Conservation (phyloP, 495 filamentous ascomycete genomes). For the Penicillium parvum region DNA sequence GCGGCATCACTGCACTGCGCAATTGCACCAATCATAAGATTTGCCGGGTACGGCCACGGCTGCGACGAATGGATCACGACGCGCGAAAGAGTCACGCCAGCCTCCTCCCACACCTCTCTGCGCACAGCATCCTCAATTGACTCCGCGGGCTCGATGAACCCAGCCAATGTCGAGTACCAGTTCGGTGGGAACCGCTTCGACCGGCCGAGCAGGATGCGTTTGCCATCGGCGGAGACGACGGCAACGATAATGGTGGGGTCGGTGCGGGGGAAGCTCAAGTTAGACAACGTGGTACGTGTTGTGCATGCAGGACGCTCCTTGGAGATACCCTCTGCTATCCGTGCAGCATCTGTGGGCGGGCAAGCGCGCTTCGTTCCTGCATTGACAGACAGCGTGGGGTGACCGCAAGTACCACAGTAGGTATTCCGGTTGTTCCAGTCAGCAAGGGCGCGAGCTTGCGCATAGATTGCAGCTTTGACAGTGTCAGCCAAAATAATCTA, state of each 20-base stretch:
- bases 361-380: slow-evolving; percentile 89
- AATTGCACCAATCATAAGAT: slow-evolving; percentile 91
- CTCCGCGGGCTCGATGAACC: slow-evolving; percentile 94
- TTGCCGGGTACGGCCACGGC: slow-evolving; percentile 86
- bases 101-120: slow-evolving; percentile 94
- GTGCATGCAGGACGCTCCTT: slow-evolving; percentile 62
- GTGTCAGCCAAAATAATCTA: not conserved
- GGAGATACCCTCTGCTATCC: slow-evolving; percentile 29
- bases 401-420: slow-evolving; percentile 85
- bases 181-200: slow-evolving; percentile 74
- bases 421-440: slow-evolving; percentile 95
- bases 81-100: slow-evolving; percentile 75
- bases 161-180: slow-evolving; percentile 89
- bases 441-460: slow-evolving; percentile 80
- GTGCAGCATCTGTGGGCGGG: slow-evolving; percentile 67
- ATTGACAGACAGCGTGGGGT: slow-evolving; percentile 78
- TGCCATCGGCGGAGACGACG: slow-evolving; percentile 68
- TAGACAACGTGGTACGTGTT: slow-evolving; percentile 62
- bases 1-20: slow-evolving; percentile 72
- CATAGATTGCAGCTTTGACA: slow-evolving; percentile 74
- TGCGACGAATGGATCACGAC: slow-evolving; percentile 92
- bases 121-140: slow-evolving; percentile 92
- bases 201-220: slow-evolving; percentile 77
- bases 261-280: slow-evolving; percentile 87
- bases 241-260: slow-evolving; percentile 97